phyloP scores from a whole-genome alignment of 169 alveolate genomes.

The Prorocentrum cordatum region DNA sequence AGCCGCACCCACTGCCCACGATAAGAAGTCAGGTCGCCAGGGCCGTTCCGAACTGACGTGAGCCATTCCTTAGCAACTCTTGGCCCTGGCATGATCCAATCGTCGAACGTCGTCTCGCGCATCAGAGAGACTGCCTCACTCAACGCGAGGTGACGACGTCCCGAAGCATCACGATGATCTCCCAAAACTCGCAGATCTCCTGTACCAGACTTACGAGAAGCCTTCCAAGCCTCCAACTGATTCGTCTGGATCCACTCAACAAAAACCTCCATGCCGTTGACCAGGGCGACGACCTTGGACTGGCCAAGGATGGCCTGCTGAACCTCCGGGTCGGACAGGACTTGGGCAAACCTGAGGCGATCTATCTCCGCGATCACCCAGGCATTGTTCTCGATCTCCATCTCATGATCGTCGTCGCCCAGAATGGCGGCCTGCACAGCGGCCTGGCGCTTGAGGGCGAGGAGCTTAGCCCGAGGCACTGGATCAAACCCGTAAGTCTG shows the following conservation, averaged over 20 bases:
- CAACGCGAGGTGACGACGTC: background rate
- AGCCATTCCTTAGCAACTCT: background rate
- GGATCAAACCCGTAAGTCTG: slow-evolving; percentile 11
- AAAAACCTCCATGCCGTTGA: background rate
- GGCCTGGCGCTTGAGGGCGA: background rate
- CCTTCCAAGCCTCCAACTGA: background rate
- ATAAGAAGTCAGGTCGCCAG: background rate
- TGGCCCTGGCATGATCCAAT: background rate
- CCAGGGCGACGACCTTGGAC: background rate
- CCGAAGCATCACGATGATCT: background rate
- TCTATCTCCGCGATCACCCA: background rate
- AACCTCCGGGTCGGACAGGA: background rate
- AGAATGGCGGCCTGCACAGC: background rate
- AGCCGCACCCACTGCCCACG: slow-evolving; percentile 12
- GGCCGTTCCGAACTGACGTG: background rate
- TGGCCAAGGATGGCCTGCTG: background rate
- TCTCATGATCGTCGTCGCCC: background rate
- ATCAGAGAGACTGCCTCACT: background rate
- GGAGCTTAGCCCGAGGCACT: background rate
- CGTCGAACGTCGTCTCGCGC: background rate
- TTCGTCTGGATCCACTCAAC: background rate
- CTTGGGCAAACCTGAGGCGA: background rate
- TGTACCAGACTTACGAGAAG: too few species aligned
- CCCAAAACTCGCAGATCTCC: background rate
- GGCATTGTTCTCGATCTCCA: background rate